Conservation (phyloP, 768 basidiomycete genomes). For the Mycena olivaceomarginata region DNA sequence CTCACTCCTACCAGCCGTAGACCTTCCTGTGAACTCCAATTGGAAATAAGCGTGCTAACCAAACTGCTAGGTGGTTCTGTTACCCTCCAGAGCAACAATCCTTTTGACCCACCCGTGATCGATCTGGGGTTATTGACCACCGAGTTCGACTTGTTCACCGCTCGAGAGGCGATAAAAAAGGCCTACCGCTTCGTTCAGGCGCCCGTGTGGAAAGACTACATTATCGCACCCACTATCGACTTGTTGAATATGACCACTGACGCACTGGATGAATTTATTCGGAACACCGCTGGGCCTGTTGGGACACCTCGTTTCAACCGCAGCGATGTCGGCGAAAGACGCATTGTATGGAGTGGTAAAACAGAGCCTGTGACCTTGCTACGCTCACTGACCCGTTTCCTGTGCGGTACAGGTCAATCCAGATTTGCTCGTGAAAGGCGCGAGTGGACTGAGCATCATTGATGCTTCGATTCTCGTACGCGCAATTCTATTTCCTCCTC, state of each 20-base stretch:
- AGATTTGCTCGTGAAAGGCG: neutral
- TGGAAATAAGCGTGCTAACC: neutral
- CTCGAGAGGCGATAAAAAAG: neutral
- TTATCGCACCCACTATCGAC: neutral
- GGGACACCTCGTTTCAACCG: neutral
- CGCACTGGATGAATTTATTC: neutral
- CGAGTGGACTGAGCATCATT: neutral
- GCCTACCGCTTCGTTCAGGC: neutral
- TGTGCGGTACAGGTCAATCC: neutral
- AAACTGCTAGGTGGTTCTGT: conserved; percentile 54
- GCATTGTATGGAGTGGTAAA: neutral
- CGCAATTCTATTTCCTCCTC: neutral
- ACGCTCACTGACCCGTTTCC: neutral
- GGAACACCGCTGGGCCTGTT: neutral
- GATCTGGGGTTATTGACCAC: conserved; percentile 48
- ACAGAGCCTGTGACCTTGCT: neutral
- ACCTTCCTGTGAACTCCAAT: neutral
- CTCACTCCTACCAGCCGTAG: neutral
- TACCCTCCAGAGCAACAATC: neutral
- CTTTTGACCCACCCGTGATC: conserved; percentile 35
- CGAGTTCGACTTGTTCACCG: conserved; percentile 46
- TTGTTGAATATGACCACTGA: neutral
- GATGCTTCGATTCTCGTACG: neutral
- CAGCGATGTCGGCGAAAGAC: neutral
- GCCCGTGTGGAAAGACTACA: neutral